Percentiles rank a stretch among this genome's conserved stretches.
phyloP scores from a whole-genome alignment of 2,329 filamentous ascomycete genomes.

The Lachnellula arida region DNA sequence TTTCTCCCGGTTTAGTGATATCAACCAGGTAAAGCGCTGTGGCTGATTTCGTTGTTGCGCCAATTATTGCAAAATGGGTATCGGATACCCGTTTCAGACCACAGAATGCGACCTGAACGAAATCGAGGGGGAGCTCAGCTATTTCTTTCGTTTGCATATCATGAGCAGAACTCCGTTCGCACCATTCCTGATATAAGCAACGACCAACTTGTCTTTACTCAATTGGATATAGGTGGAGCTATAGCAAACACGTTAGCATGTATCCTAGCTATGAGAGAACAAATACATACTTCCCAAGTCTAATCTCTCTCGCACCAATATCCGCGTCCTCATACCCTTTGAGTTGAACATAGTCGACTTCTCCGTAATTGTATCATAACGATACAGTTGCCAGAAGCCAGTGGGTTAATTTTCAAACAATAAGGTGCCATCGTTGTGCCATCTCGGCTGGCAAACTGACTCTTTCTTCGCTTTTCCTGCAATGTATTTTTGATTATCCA shows the following conservation, averaged over 20 bases:
- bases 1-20: conserved; percentile 22
- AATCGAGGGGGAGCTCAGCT: conserved; percentile 30
- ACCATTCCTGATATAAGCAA: conserved; percentile 31
- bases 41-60: conserved; percentile 31
- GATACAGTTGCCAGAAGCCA: conserved; percentile 45
- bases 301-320: conserved; percentile 29
- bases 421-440: conserved; percentile 44
- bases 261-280: conserved; percentile 14
- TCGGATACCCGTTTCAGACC: conserved; percentile 34
- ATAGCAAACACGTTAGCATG: conserved; percentile 25
- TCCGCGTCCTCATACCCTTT: conserved; percentile 39
- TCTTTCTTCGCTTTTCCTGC: conserved; percentile 38
- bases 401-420: conserved; percentile 44
- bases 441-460: conserved; percentile 46
- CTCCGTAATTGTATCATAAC: conserved; percentile 29
- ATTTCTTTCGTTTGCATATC: conserved; percentile 34
- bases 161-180: conserved; percentile 34
- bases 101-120: conserved; percentile 31
- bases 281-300: conserved; percentile 16
- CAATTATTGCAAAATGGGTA: conserved; percentile 36
- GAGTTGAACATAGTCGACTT: conserved; percentile 31
- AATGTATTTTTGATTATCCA: conserved; percentile 34
- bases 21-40: conserved; percentile 36
- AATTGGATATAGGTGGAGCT: conserved; percentile 40
- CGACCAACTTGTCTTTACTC: conserved; percentile 33